Base-by-base conservation (phyloP, 2,329 filamentous ascomycete species). In the Exophiala sp. region DNA sequence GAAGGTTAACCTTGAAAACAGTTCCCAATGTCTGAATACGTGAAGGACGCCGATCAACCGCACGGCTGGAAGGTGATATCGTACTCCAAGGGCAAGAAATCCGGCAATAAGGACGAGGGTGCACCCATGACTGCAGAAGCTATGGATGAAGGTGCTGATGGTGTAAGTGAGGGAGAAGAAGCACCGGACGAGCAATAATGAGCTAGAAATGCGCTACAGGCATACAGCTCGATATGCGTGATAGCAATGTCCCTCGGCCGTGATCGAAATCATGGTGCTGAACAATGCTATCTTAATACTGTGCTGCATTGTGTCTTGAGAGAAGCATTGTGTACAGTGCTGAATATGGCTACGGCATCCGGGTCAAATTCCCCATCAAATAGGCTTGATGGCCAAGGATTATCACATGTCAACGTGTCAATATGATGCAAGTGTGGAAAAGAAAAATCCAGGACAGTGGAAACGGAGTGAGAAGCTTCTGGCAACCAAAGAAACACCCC, bases 11-110 rank as follows among this genome's bases (percentile, higher is more conserved):
- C 21, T 33, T 39, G 11, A 18, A 7, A 35, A 33, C 54, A 77
- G 74, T 86, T 86, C 73, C 82, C 83, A 2, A 86, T 84, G 57
- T 80, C 84, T 29, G 83, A 86, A 68, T 85, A 84, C 57, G 66
- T 81, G 48, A 85, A 85, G 65, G 83, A 85, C 57, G 50, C 71
- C 1, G 67, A 65, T 1, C 70, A 76, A 56, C 68, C 74, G 4
- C 72, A 78, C 14, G 81, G 82, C 3, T 86, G 83, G 83, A 76
- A 72, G 64, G 77, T 79, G 29, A 71, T 82, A 41, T 78, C 78
- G 32, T 79, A 84, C 54, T 76, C 81, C 60, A 75, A 72, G 48
- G 75, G 76, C 44, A 62, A 66, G 18, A 65, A 66, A 42, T 62
- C 65, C 12, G 71, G 69, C 2, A 65, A 65, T 3, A 64, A 65